phyloP scores from a whole-genome alignment of 1,284 basidiomycete species.

The Caloboletus firmus region DNA sequence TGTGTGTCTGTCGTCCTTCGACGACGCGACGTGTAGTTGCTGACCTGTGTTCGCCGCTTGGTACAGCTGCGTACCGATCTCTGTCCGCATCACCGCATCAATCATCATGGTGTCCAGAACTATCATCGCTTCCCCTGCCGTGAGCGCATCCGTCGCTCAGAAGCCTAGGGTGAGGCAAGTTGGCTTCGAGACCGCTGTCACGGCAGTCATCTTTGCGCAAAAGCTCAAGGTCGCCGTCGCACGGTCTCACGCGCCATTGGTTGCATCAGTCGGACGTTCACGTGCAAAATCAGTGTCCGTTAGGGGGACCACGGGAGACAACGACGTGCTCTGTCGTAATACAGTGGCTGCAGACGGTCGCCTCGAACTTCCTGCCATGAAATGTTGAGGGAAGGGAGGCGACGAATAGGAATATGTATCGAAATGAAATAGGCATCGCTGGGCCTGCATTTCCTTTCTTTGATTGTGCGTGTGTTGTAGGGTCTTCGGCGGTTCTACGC shows the following conservation, averaged over 20 bases:
- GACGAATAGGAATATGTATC: not conserved
- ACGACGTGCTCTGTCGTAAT: not conserved
- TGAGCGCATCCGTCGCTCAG: not conserved
- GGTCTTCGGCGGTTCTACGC: not conserved
- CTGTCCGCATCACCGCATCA: not conserved
- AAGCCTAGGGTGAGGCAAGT: constrained; percentile 13
- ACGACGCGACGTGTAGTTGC: not conserved
- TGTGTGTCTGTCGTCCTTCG: constrained; percentile 5
- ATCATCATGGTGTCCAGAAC: constrained; percentile 8
- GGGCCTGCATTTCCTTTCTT: not conserved
- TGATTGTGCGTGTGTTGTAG: not conserved
- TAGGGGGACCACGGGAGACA: not conserved
- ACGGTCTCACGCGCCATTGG: constrained; percentile 3
- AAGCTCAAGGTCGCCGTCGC: constrained; percentile 27
- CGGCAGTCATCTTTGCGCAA: constrained; percentile 23
- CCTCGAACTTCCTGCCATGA: not conserved
- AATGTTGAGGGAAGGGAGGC: not conserved
- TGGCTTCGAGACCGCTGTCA: constrained; percentile 27
- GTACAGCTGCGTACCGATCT: not conserved
- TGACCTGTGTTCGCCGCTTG: constrained; percentile 7
- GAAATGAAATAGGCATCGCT: not conserved
- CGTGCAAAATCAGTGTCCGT: constrained; percentile 8
- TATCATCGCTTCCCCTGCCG: not conserved
- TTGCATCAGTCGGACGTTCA: not conserved
- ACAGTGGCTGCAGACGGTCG: not conserved